Conservation (phyloP, 2,329 filamentous ascomycete species). For the Didymella keratinophila region DNA sequence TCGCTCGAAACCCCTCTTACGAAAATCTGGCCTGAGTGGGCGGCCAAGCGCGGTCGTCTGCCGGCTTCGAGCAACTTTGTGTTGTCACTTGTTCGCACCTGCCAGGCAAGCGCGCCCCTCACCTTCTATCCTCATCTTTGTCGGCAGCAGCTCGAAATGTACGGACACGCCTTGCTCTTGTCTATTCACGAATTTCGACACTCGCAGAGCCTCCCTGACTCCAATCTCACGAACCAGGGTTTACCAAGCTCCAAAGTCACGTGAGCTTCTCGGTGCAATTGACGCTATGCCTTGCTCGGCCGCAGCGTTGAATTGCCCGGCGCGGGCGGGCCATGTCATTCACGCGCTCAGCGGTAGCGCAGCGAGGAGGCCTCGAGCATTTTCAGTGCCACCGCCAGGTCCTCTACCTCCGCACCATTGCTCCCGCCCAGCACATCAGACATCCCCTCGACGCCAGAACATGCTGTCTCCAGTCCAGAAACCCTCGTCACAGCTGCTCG, state of each 20-base stretch:
- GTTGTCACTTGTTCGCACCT: conserved; percentile 29
- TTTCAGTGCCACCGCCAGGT: conserved; percentile 36
- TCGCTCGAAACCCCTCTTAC: conserved; percentile 26
- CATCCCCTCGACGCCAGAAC: conserved; percentile 29
- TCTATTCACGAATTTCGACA: background rate
- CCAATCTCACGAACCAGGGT: conserved; percentile 14
- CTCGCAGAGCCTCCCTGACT: background rate
- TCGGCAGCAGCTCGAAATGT: conserved; percentile 10
- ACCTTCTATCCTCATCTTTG: conserved; percentile 20
- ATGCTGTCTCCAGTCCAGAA: conserved; percentile 39
- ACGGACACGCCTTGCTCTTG: background rate
- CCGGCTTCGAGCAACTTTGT: conserved; percentile 30
- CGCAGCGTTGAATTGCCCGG: conserved; percentile 20
- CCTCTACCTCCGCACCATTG: conserved; percentile 39
- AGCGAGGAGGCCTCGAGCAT: conserved; percentile 21
- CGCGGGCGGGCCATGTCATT: conserved; percentile 28
- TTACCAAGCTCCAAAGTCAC: conserved; percentile 15
- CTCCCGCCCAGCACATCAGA: conserved; percentile 27
- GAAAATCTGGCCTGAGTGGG: conserved; percentile 23
- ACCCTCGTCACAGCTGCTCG: conserved; percentile 33
- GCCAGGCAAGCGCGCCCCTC: conserved; percentile 31
- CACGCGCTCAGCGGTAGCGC: conserved; percentile 23
- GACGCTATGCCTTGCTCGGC: conserved; percentile 17
- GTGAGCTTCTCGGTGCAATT: conserved; percentile 4
- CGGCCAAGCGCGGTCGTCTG: conserved; percentile 27